Base-by-base conservation (phyloP, 805 yeast genomes). In the Candida succiphila region DNA sequence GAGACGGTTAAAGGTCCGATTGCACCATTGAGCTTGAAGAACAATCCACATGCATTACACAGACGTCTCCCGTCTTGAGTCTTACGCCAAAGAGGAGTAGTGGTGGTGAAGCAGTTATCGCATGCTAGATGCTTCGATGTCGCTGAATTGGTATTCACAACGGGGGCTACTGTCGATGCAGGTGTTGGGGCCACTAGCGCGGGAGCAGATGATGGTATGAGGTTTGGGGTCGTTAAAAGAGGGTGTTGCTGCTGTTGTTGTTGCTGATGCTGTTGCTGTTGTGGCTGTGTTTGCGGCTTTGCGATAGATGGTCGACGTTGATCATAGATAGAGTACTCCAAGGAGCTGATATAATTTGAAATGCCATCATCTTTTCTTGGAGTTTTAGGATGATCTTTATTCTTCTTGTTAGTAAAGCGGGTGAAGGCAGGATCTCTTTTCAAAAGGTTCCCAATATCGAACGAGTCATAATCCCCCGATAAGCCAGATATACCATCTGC, bases 61-160 rank as follows among this genome's bases (percentile, higher is more conserved):
- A 88, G 68, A 25, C 87, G 83, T 45, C 77, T 73, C 20, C 88
- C 89, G 17, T 83, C 76, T 44, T 85, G 94, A 8, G 61, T 56
- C 42, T 95, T 70, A 50, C 96, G 72, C 96, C 96, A 88, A 14
- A 88, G 65, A 2, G 96, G 96, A 2, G 96, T 88, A 4, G 94
- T 86, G 27, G 87, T 78, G 1, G 96, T 88, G 46, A 78, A 72
- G 59, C 96, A 88, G 56, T 88, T 88, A 46, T 80, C 84, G 54
- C 96, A 88, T 20, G 75, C 65, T 1, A 88, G 42, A 28, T 45
- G 44, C 25, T 40, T 41, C n/a, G n/a, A n/a, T 7, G 39, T 24
- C 3, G 38, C n/a, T 13, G 39, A 34, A 7, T 36, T 39, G 8
- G 18, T 4, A 27, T 17, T 27, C 5, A 15, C 12, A 7, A 10